A percentile compares a stretch with the other conserved stretches of the same genome.
Evolutionary conservation across 2,329 filamentous ascomycete genomes (phyloP).

Genomic region (Monosporascus sp.): DNA sequence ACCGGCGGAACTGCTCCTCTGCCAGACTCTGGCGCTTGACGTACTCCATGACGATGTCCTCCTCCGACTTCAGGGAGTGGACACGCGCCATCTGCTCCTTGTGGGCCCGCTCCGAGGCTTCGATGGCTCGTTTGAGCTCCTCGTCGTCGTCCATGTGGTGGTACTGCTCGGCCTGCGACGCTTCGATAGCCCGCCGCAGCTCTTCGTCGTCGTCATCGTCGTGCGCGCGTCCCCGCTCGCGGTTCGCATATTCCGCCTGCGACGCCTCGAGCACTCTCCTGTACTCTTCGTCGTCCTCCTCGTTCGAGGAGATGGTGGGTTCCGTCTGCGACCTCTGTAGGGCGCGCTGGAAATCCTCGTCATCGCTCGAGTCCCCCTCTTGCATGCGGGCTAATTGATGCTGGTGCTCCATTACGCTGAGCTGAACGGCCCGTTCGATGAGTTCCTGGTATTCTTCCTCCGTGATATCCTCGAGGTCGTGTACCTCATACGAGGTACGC

Average conservation of each 20-base stretch:
- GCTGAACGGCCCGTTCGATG: conserved; percentile 51
- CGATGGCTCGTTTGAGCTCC: conserved; percentile 42
- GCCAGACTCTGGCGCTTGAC: conserved; percentile 71
- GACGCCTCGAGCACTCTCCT: conserved; percentile 37
- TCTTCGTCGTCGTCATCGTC: conserved; percentile 27
- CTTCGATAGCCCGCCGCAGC: conserved; percentile 35
- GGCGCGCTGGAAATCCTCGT: conserved; percentile 16
- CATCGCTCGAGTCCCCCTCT: conserved; percentile 15
- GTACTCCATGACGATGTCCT: conserved; percentile 71
- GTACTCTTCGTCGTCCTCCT: conserved; percentile 33
- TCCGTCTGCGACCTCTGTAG: conserved; percentile 21
- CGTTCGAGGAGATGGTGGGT: conserved; percentile 8
- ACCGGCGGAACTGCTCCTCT: conserved; percentile 53
- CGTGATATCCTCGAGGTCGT: conserved; percentile 40
- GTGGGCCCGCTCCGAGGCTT: conserved; percentile 42
- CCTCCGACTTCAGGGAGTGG: conserved; percentile 50
- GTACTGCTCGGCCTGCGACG: conserved; percentile 29
- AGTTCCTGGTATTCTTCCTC: conserved; percentile 55
- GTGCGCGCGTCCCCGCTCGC: conserved; percentile 3
- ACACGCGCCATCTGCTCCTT: conserved; percentile 38
- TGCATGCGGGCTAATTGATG: conserved; percentile 15
- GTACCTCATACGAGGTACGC: conserved; percentile 3
- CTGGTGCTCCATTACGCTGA: conserved; percentile 38
- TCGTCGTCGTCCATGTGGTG: conserved; percentile 33
- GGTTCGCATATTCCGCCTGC: conserved; percentile 18